These are phyloP conservation scores for Lathyrus tuberosus DNA, from an alignment of 306 rosid species.

Conservation along the genomic window DNA sequence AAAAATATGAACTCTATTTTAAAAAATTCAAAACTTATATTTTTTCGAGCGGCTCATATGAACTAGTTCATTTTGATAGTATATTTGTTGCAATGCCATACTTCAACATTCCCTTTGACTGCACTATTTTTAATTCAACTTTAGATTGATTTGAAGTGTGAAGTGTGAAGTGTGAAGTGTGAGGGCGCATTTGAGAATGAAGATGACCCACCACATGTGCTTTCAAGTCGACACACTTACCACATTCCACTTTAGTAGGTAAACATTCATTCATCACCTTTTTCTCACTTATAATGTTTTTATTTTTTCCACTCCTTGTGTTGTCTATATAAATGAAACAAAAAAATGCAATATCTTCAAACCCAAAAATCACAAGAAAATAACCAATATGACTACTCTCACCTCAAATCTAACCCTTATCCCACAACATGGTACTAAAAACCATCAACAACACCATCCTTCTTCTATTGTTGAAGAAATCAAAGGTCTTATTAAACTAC, in stretches of 20 bases:
- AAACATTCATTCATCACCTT: slow-evolving; percentile 32
- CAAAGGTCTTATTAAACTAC: slow-evolving; percentile 70
- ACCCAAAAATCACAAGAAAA: neutral
- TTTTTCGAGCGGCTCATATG: too few species aligned
- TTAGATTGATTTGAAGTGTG: neutral
- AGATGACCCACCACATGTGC: slow-evolving; percentile 36
- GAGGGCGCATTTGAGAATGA: neutral
- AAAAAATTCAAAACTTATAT: too few species aligned
- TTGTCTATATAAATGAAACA: neutral
- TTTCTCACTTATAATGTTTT: neutral
- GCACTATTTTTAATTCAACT: neutral
- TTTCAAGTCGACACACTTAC: slow-evolving; percentile 45
- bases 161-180: slow-evolving; percentile 6
- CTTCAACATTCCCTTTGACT: too few species aligned
- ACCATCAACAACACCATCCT: slow-evolving; percentile 39
- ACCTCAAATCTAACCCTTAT: slow-evolving; percentile 45
- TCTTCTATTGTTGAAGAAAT: slow-evolving; percentile 61
- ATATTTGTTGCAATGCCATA: too few species aligned
- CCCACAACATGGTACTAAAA: slow-evolving; percentile 42
- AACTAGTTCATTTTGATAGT: too few species aligned
- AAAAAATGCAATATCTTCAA: neutral
- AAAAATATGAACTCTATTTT: too few species aligned
- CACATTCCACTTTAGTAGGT: slow-evolving; percentile 45
- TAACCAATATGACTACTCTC: slow-evolving; percentile 51
- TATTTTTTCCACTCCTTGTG: slow-evolving; percentile 3